Conservation (phyloP, 2,329 filamentous ascomycete species). For the Sphaceloma murrayae region DNA sequence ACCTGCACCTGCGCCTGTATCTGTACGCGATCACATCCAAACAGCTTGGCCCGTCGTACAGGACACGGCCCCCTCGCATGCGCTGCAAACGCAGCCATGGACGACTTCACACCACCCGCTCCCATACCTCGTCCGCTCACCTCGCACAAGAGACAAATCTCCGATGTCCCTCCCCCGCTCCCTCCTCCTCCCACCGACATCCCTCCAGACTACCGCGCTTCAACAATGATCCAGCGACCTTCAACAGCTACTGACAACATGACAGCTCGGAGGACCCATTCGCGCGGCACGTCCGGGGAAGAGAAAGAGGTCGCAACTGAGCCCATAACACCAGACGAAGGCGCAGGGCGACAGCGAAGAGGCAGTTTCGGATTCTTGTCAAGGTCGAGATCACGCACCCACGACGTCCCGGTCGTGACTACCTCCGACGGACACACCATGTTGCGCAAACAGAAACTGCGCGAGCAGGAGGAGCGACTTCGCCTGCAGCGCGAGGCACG, state of each 20-base stretch:
- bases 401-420: constrained; percentile 18
- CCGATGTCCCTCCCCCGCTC: constrained; percentile 15
- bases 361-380: constrained; percentile 19
- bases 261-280: constrained; percentile 13
- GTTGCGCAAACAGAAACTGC: constrained; percentile 34
- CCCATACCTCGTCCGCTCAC: constrained; percentile 1
- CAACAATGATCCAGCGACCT: constrained; percentile 12
- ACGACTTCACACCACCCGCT: constrained; percentile 16
- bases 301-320: constrained; percentile 7
- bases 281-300: constrained; percentile 11
- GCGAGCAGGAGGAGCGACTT: constrained; percentile 42
- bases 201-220: constrained; percentile 13
- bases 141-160: constrained; percentile 6
- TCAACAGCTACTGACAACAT: constrained; percentile 15
- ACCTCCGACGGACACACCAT: constrained; percentile 20
- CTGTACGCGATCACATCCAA: neutral
- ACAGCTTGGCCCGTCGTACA: neutral
- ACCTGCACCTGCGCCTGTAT: neutral
- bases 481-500: constrained; percentile 46
- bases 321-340: constrained; percentile 5
- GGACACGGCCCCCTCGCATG: neutral
- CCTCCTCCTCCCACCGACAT: constrained; percentile 15
- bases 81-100: constrained; percentile 14
- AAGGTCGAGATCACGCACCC: constrained; percentile 17
- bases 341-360: constrained; percentile 1